Evolutionary conservation across 495 filamentous ascomycete species (phyloP).

Genomic region (Trichoderma parareesei): DNA sequence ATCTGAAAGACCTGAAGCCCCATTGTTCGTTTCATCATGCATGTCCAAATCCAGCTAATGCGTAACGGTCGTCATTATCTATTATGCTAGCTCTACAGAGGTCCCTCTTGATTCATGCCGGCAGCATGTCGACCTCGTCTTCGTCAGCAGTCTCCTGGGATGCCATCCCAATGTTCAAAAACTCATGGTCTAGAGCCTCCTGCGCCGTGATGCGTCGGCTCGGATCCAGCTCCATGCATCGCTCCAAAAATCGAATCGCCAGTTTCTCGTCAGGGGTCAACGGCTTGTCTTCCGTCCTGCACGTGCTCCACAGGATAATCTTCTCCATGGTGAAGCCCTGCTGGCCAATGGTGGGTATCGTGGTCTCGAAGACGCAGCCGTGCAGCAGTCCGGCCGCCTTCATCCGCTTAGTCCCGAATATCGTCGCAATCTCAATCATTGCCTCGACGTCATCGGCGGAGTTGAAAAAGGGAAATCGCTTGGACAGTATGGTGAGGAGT

Average conservation of each 20-base stretch:
- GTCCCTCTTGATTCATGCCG: slow-evolving; percentile 14
- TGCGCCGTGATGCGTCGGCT: slow-evolving; percentile 59
- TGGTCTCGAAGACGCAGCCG: slow-evolving; percentile 79
- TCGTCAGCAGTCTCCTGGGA: slow-evolving; percentile 22
- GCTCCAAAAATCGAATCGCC: slow-evolving; percentile 56
- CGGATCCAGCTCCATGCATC: slow-evolving; percentile 69
- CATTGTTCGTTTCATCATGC: not conserved
- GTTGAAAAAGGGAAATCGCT: slow-evolving; percentile 96
- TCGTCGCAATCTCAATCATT: slow-evolving; percentile 91
- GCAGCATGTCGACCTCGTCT: slow-evolving; percentile 43
- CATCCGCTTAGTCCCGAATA: slow-evolving; percentile 84
- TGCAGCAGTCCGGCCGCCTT: slow-evolving; percentile 71
- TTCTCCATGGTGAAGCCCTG: slow-evolving; percentile 82
- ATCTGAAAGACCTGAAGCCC: not conserved
- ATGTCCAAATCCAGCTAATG: not conserved
- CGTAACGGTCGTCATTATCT: not conserved
- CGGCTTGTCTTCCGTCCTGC: slow-evolving; percentile 38
- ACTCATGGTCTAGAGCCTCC: slow-evolving; percentile 68
- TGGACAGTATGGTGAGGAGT: slow-evolving; percentile 79
- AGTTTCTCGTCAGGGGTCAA: slow-evolving; percentile 53
- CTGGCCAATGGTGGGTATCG: slow-evolving; percentile 79
- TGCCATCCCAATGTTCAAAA: slow-evolving; percentile 41
- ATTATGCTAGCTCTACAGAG: not conserved
- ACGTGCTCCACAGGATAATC: slow-evolving; percentile 86
- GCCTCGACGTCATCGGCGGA: slow-evolving; percentile 93